These are phyloP conservation scores for Kuraishia molischiana DNA, from an alignment of 805 yeast genomes.

Conservation along the genomic window DNA sequence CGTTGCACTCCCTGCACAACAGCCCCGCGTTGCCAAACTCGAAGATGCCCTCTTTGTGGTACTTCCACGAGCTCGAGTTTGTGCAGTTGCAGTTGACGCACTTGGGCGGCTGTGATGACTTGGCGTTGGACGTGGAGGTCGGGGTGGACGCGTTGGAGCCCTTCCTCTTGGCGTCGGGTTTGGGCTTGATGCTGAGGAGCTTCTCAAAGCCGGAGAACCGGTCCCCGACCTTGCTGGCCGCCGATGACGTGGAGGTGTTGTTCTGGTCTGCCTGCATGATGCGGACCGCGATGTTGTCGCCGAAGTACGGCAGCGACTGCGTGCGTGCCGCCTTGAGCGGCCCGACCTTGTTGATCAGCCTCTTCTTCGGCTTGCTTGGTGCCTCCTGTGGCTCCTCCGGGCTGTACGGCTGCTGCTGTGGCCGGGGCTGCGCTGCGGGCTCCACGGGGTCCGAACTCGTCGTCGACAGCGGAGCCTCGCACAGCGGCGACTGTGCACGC, in stretches of 20 bases:
- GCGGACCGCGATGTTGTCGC: constrained; percentile 20
- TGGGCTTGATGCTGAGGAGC: constrained; percentile 4
- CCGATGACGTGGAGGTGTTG: constrained; percentile 11
- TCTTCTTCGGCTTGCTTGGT: neutral
- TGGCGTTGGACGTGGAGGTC: too few species aligned
- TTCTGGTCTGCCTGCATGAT: constrained; percentile 20
- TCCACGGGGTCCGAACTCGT: constrained; percentile 5
- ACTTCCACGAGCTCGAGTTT: constrained; percentile 20
- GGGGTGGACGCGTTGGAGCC: neutral
- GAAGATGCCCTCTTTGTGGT: constrained; percentile 21
- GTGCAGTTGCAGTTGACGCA: constrained; percentile 22
- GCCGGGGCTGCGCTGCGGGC: neutral
- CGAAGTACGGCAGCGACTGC: constrained; percentile 23
- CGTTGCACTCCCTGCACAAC: constrained; percentile 19
- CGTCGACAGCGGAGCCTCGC: constrained; percentile 1
- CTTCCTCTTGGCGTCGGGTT: neutral
- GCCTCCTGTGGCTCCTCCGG: neutral
- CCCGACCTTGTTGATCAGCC: neutral
- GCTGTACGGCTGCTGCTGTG: neutral
- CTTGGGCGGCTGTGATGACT: constrained; percentile 1
- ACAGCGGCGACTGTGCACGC: neutral
- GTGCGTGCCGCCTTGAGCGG: constrained; percentile 20
- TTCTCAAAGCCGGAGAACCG: constrained; percentile 21
- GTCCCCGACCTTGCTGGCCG: neutral
- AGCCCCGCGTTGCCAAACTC: constrained; percentile 24